These are phyloP conservation scores for Ulota crispa DNA, from an alignment of 225 moss, liverwort and hornwort genomes.

Conservation along the genomic window DNA sequence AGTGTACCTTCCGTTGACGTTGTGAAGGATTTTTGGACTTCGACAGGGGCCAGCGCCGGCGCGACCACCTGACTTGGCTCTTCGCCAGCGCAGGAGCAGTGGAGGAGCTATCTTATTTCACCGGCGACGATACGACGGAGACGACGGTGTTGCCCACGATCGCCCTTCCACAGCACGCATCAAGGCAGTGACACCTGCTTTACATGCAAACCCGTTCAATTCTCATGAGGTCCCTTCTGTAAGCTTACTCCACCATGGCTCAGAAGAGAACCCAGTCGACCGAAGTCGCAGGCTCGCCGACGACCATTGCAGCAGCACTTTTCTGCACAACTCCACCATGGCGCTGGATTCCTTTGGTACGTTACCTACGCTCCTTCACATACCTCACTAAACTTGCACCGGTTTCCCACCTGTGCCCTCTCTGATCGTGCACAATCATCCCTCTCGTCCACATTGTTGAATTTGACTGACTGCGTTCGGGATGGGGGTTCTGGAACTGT, in stretches of 20 bases:
- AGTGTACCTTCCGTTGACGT: too few species aligned
- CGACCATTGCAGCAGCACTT: background rate
- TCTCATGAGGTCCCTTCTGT: background rate
- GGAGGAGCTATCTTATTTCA: background rate
- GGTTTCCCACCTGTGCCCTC: background rate
- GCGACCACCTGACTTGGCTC: too few species aligned
- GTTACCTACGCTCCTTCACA: background rate
- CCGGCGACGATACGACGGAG: background rate
- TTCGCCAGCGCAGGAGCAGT: too few species aligned
- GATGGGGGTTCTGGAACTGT: background rate
- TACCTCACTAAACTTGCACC: background rate
- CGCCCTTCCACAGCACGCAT: background rate
- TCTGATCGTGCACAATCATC: background rate
- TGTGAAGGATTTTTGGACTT: too few species aligned
- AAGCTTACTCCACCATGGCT: background rate
- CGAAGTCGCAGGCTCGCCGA: background rate
- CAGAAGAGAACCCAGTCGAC: background rate
- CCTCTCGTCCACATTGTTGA: background rate
- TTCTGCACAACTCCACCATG: constrained; percentile 4
- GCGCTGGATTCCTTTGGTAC: constrained; percentile 5
- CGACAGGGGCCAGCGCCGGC: too few species aligned
- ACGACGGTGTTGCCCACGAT: background rate
- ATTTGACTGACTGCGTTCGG: background rate
- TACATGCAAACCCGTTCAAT: background rate
- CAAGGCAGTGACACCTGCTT: background rate